phyloP scores from a whole-genome alignment of 306 rosid genomes.

The Rosa rugosa region DNA sequence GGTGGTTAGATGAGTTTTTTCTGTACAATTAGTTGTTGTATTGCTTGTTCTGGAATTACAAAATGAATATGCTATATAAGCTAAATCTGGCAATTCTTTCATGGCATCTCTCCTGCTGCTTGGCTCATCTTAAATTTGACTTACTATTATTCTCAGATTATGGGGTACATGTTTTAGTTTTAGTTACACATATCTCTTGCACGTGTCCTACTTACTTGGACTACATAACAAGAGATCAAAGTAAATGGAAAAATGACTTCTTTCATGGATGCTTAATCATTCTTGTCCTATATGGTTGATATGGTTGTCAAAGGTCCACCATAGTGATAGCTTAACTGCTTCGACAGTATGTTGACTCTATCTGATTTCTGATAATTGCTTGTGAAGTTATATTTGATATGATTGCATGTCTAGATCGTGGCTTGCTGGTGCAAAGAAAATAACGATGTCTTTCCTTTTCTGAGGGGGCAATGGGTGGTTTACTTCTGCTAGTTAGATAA shows the following conservation, averaged over 20 bases:
- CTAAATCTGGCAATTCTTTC: neutral
- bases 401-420: neutral
- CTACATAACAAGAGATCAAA: neutral
- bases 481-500: neutral
- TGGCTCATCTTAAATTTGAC: neutral
- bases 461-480: neutral
- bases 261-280: neutral
- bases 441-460: neutral
- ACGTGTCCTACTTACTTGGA: neutral
- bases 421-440: neutral
- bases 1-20: neutral
- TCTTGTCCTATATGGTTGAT: neutral
- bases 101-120: neutral
- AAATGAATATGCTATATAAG: neutral
- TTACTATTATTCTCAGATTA: neutral
- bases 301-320: neutral
- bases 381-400: neutral
- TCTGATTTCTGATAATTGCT: neutral
- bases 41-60: neutral
- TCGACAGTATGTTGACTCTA: neutral
- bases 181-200: neutral
- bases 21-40: neutral
- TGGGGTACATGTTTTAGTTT: neutral
- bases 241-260: neutral
- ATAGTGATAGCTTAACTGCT: neutral